A percentile compares a stretch with the other conserved stretches of the same genome.
Conservation (phyloP, 805 yeast species). For the Cyberlindnera maritima region DNA sequence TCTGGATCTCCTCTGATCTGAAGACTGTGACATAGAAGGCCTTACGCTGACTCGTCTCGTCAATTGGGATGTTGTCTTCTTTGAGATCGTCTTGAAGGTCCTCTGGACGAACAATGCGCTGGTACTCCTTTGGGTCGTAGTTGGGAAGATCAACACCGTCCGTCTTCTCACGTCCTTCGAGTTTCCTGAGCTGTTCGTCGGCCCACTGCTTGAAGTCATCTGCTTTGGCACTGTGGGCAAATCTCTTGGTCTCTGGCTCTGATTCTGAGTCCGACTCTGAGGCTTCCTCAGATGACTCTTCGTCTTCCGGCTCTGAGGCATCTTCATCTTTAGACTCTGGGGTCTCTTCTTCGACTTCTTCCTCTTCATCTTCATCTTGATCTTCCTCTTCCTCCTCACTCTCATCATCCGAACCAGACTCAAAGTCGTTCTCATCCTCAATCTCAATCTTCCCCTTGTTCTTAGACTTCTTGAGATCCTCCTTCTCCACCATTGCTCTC, state of each 20-base stretch:
- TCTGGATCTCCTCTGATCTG: constrained; percentile 65
- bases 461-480: constrained; percentile 41
- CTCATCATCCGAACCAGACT: constrained; percentile 33
- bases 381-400: constrained; percentile 29
- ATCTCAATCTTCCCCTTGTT: constrained; percentile 12
- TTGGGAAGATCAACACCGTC: constrained; percentile 37
- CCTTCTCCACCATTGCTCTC: constrained; percentile 55
- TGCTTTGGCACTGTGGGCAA: constrained; percentile 48
- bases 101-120: constrained; percentile 54
- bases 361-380: constrained; percentile 22
- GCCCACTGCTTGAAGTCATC: constrained; percentile 88
- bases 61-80: constrained; percentile 59
- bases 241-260: constrained; percentile 32
- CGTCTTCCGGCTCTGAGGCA: constrained; percentile 30
- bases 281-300: constrained; percentile 13
- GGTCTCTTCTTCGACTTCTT: constrained; percentile 10
- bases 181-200: constrained; percentile 59
- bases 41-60: constrained; percentile 47
- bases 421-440: constrained; percentile 66
- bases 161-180: constrained; percentile 58
- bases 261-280: constrained; percentile 15
- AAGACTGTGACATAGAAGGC: constrained; percentile 67
- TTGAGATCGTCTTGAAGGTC: constrained; percentile 71
- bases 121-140: constrained; percentile 41
- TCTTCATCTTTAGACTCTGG: constrained; percentile 28